Percentiles rank a stretch among this genome's conserved stretches.
Conservation (phyloP, 192 early-diverging fungal species). For the Podila minutissima region DNA sequence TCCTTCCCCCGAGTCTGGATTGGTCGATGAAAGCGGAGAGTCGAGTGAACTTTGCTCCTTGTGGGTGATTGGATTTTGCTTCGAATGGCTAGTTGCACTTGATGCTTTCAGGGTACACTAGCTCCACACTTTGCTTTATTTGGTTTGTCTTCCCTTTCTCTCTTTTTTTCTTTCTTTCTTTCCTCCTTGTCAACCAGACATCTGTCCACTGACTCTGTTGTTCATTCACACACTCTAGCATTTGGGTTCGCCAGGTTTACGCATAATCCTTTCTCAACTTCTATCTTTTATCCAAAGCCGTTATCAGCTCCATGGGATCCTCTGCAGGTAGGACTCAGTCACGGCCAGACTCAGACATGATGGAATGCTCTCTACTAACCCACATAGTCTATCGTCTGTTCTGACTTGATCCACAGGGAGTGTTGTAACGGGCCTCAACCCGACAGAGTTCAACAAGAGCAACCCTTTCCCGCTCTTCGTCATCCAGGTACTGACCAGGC, state of each 20-base stretch:
- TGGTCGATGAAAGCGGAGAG: too few relatives aligned
- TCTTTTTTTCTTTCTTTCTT: not conserved
- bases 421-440: constrained; percentile 74
- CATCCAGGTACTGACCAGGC: constrained; percentile 69
- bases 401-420: constrained; percentile 44
- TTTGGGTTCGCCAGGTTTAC: too few relatives aligned
- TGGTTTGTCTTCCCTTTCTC: not conserved
- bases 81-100: too few relatives aligned
- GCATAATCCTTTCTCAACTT: too few relatives aligned
- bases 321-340: not conserved
- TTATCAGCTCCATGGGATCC: not conserved
- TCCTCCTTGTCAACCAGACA: not conserved
- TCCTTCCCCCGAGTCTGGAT: too few relatives aligned
- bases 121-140: not conserved
- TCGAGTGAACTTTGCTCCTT: too few relatives aligned
- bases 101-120: not conserved
- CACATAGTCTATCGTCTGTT: not conserved
- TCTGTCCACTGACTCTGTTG: too few relatives aligned
- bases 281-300: too few relatives aligned
- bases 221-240: too few relatives aligned
- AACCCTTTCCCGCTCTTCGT: constrained; percentile 81
- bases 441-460: constrained; percentile 57
- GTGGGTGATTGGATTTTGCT: too few relatives aligned
- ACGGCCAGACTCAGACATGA: too few relatives aligned
- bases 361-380: not conserved